Evolutionary conservation across 2,329 filamentous ascomycete genomes (phyloP).

Genomic region (Neoscytalidium dimidiatum): DNA sequence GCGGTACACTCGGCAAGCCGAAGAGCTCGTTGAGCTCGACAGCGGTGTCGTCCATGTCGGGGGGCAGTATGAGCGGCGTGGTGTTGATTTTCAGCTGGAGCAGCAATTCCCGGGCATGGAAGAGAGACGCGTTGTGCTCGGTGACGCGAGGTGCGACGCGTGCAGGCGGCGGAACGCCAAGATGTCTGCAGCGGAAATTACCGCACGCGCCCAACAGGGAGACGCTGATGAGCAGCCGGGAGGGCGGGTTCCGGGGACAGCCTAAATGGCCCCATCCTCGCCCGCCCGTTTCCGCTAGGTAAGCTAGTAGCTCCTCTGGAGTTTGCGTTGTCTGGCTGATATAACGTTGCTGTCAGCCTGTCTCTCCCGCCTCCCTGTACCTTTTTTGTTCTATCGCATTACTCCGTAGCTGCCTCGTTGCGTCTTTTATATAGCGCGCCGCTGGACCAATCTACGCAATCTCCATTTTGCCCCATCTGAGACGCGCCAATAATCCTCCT

Average conservation of each 20-base stretch:
- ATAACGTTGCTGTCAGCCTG: not conserved
- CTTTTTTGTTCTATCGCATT: not conserved
- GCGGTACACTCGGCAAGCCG: slow-evolving; percentile 50
- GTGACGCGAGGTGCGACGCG: slow-evolving; percentile 26
- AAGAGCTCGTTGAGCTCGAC: slow-evolving; percentile 63
- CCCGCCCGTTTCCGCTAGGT: not conserved
- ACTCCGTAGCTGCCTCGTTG: not conserved
- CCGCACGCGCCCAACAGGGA: not conserved
- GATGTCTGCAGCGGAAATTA: not conserved
- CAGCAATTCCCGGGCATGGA: not conserved
- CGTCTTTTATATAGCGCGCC: not conserved
- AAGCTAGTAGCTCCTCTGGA: not conserved
- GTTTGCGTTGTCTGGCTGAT: not conserved
- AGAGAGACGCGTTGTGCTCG: not conserved
- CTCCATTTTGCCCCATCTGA: slow-evolving; percentile 3
- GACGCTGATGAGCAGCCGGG: not conserved
- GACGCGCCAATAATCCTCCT: slow-evolving; percentile 19
- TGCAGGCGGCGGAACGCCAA: slow-evolving; percentile 2
- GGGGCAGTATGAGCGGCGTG: slow-evolving; percentile 1
- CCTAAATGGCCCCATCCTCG: not conserved
- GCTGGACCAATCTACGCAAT: slow-evolving; percentile 7
- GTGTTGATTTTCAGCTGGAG: not conserved
- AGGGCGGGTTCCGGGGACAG: not conserved
- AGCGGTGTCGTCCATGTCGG: slow-evolving; percentile 51
- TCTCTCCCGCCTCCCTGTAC: not conserved